Base-by-base conservation (phyloP, 352 stramenopile genomes). In the Globisporangium solare region DNA sequence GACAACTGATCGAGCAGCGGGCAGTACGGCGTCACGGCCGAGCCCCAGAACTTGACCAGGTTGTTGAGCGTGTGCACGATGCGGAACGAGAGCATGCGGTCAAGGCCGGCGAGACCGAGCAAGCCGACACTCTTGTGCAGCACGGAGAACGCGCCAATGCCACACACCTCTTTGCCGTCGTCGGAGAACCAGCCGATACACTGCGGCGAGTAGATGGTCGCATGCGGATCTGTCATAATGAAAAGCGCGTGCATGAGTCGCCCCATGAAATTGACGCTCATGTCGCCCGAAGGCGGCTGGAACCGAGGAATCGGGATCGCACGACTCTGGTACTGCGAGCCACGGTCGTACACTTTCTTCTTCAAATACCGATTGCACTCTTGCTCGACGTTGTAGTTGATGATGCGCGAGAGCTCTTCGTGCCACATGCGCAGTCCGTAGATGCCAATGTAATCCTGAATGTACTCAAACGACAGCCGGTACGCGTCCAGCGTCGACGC, bases 331-430 rank as follows among this genome's bases (percentile, higher is more conserved):
- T 89, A 97, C 62, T 94, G 88, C 6, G 88, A 97, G 14, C 86
- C 76, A 21, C 79, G 72, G 61, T 97, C 88, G 57, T 96, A 92
- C 24, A 97, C 89, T 56, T 97, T 97, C 62, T 97, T 97, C 67
- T 97, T 96, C 43, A 98, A 56, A 63, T 97, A 98, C 10, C 92
- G 92, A 63, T 98, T 97, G 76, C 85, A 94, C 68, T 98, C 95
- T 56, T 97, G 89, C 66, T 98, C 94, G n/a, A 97, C 86, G 48
- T 98, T 97, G 74, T 97, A 98, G 56, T 95, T 96, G 58, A 98
- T 96, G 58, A 98, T 96, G 17, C 95, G 88, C 22, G 79, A 89
- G 17, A 98, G 67, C 66, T 98, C 95, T 66, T 98, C 86, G 62
- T 98, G 90, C 94, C 92, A 98, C 76, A 98, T 97, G 32, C 94